Conservation (phyloP, 2,329 filamentous ascomycete genomes). For the Pseudocercospora pini-densiflorae region DNA sequence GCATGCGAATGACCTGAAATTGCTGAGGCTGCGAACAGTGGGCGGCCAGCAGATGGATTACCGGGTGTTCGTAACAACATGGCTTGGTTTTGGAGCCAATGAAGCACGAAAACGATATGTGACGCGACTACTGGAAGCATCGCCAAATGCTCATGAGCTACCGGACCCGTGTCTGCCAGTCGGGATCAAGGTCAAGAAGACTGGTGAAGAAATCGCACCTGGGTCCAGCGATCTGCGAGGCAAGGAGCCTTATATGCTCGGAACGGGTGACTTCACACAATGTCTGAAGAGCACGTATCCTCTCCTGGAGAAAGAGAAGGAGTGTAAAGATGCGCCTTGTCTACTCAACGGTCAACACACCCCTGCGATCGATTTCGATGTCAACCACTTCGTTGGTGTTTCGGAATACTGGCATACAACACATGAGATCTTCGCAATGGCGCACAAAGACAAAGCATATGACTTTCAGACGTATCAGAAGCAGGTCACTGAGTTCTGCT, state of each 20-base stretch:
- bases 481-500: slow-evolving; percentile 83
- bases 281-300: slow-evolving; percentile 84
- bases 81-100: slow-evolving; percentile 97
- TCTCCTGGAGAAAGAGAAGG: slow-evolving; percentile 83
- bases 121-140: slow-evolving; percentile 71
- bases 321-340: slow-evolving; percentile 82
- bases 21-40: slow-evolving; percentile 82
- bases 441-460: slow-evolving; percentile 78
- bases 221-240: slow-evolving; percentile 48
- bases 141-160: slow-evolving; percentile 71
- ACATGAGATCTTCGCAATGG: slow-evolving; percentile 85
- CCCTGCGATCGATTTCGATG: slow-evolving; percentile 92
- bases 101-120: slow-evolving; percentile 86
- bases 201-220: slow-evolving; percentile 64
- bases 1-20: slow-evolving; percentile 85
- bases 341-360: slow-evolving; percentile 90
- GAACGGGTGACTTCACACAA: slow-evolving; percentile 85
- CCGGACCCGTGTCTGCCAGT: slow-evolving; percentile 90
- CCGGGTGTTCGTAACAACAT: slow-evolving; percentile 91
- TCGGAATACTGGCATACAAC: slow-evolving; percentile 99
- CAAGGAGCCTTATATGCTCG: slow-evolving; percentile 65
- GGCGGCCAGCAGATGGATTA: slow-evolving; percentile 80
- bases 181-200: slow-evolving; percentile 73
- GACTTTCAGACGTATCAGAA: slow-evolving; percentile 89
- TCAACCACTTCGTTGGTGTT: slow-evolving; percentile 97